phyloP scores from a whole-genome alignment of 164 flowering plant species.

The Vitis labrusca region DNA sequence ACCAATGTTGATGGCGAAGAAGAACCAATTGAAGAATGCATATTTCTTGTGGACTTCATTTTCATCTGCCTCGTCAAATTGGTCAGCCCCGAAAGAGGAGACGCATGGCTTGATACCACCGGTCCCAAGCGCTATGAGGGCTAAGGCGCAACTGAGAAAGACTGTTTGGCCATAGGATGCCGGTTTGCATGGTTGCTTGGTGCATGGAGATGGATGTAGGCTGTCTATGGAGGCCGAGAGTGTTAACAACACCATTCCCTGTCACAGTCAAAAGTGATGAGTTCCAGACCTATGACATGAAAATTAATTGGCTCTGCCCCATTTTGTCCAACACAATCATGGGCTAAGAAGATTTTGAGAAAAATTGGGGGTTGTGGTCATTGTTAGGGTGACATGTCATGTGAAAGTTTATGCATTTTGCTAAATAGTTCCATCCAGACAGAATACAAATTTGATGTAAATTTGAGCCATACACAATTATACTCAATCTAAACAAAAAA shows the following conservation, averaged over 20 bases:
- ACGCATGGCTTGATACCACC: constrained; percentile 63
- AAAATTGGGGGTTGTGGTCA: too few relatives aligned
- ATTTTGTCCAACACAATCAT: too few relatives aligned
- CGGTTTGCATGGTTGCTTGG: constrained; percentile 30
- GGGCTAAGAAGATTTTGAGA: too few relatives aligned
- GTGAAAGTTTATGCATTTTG: too few relatives aligned
- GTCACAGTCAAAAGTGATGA: not conserved
- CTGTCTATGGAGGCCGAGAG: constrained; percentile 53
- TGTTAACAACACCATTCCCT: constrained; percentile 73
- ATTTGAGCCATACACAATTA: too few relatives aligned
- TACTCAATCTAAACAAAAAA: too few relatives aligned
- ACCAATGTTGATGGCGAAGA: constrained; percentile 77
- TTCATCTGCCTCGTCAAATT: constrained; percentile 57
- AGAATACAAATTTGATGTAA: too few relatives aligned
- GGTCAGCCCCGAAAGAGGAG: constrained; percentile 66
- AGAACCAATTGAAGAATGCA: constrained; percentile 82
- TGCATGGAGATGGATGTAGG: constrained; percentile 57
- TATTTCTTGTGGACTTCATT: constrained; percentile 49
- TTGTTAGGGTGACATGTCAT: too few relatives aligned
- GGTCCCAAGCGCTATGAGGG: constrained; percentile 67
- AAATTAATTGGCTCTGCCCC: too few relatives aligned
- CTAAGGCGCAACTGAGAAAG: constrained; percentile 48
- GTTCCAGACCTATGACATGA: not conserved
- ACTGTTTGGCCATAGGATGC: constrained; percentile 40
- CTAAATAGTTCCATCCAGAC: too few relatives aligned